Percentiles rank a stretch among this genome's conserved stretches.
Conservation (phyloP, 192 early-diverging fungal species). For the Rhizoclosmatium sp. region DNA sequence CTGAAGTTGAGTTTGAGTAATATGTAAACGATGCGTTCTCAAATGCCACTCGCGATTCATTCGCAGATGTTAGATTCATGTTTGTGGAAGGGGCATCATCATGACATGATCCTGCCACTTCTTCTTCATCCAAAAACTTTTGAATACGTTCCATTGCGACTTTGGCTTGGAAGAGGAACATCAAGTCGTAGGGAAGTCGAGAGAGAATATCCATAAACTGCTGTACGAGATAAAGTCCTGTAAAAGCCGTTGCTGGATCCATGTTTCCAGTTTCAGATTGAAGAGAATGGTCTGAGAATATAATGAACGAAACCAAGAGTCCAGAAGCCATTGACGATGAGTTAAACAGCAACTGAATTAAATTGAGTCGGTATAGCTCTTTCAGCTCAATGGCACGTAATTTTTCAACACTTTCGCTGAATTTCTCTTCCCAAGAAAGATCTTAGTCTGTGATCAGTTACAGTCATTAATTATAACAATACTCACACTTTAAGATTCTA, state of each 20-base stretch:
- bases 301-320: constrained; percentile 60
- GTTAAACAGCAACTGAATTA: constrained; percentile 33
- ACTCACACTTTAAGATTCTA: constrained; percentile 55
- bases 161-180: constrained; percentile 49
- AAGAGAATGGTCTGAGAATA: constrained; percentile 64
- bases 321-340: constrained; percentile 31
- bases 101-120: neutral
- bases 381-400: constrained; percentile 22
- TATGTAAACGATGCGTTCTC: constrained; percentile 24
- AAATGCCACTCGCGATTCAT: neutral
- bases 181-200: constrained; percentile 64
- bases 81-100: neutral
- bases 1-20: neutral
- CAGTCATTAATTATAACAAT: neutral
- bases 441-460: neutral
- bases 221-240: constrained; percentile 67
- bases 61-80: neutral
- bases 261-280: constrained; percentile 59
- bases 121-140: constrained; percentile 33
- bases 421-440: constrained; percentile 56
- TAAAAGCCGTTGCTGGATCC: constrained; percentile 74
- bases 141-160: constrained; percentile 33
- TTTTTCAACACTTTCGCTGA: constrained; percentile 31
- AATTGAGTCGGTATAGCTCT: constrained; percentile 17
- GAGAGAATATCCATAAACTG: constrained; percentile 63